phyloP scores from a whole-genome alignment of 164 flowering plant genomes.

The Buxus sempervirens region DNA sequence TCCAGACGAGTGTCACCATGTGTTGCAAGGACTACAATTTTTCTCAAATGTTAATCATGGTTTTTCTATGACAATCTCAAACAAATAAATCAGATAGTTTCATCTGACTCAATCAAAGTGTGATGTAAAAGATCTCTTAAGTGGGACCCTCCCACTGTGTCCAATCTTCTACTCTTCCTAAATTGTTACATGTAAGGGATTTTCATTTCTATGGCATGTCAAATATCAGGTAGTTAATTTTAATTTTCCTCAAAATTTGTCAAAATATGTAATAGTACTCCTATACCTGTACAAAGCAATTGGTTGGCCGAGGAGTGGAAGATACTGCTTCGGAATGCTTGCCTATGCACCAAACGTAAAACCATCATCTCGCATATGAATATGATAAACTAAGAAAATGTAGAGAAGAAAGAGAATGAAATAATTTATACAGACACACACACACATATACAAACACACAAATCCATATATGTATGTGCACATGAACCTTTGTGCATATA shows the following conservation, averaged over 20 bases:
- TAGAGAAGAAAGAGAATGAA: background rate
- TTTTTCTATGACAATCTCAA: background rate
- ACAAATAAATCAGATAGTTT: background rate
- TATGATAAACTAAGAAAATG: slow-evolving; percentile 7
- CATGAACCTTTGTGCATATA: too few relatives aligned
- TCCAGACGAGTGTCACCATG: background rate
- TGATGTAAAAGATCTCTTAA: background rate
- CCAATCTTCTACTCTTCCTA: background rate
- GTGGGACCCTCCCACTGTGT: background rate
- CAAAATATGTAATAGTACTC: background rate
- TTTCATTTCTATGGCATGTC: background rate
- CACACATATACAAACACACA: background rate
- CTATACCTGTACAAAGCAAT: slow-evolving; percentile 91
- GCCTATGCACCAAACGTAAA: slow-evolving; percentile 47
- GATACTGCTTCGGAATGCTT: slow-evolving; percentile 97
- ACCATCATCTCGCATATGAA: slow-evolving; percentile 22
- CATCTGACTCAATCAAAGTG: background rate
- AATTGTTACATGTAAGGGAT: background rate
- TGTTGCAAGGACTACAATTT: background rate
- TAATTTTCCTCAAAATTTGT: background rate
- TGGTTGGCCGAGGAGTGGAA: slow-evolving; percentile 87
- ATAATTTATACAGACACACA: background rate
- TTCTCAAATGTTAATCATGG: background rate
- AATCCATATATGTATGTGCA: too few relatives aligned
- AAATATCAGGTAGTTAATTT: too few relatives aligned